Evolutionary conservation across 768 basidiomycete species (phyloP).

Genomic region (Candolleomyces efflorescens): DNA sequence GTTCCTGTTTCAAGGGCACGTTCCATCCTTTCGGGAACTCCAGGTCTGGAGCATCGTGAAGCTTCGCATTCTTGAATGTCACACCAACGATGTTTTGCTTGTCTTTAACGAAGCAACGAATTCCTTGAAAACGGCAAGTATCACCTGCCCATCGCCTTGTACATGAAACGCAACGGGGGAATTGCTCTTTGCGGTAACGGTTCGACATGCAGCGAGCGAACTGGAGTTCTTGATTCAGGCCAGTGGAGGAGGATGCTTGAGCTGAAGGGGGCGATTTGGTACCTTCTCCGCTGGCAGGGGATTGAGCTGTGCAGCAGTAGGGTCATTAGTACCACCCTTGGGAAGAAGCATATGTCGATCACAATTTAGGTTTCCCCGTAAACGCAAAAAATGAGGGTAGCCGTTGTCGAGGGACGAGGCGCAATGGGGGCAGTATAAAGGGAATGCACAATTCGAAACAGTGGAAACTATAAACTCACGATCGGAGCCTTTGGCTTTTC

Average conservation of each 20-base stretch:
- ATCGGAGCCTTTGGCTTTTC: conserved; percentile 40
- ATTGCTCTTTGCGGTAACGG: conserved; percentile 64
- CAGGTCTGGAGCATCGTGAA: conserved; percentile 55
- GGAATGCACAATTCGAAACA: neutral
- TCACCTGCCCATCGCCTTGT: conserved; percentile 86
- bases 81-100: conserved; percentile 58
- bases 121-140: conserved; percentile 83
- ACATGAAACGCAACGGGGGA: conserved; percentile 80
- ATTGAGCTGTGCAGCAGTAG: neutral
- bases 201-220: conserved; percentile 84
- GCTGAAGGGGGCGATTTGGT: too few species aligned
- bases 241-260: too few species aligned
- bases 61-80: conserved; percentile 64
- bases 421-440: conserved; percentile 1
- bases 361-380: neutral
- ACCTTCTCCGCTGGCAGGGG: neutral
- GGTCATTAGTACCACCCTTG: conserved; percentile 2
- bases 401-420: neutral
- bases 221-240: conserved; percentile 62
- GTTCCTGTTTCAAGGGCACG: conserved; percentile 41
- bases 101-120: conserved; percentile 73
- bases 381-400: neutral
- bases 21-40: conserved; percentile 70
- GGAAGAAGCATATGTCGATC: conserved; percentile 10
- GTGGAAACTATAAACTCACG: conserved; percentile 21